Evolutionary conservation across 495 filamentous ascomycete species (phyloP), one percentile per base, ranked within the genome.

Genomic region (Podospora pseudoanserina): DNA sequence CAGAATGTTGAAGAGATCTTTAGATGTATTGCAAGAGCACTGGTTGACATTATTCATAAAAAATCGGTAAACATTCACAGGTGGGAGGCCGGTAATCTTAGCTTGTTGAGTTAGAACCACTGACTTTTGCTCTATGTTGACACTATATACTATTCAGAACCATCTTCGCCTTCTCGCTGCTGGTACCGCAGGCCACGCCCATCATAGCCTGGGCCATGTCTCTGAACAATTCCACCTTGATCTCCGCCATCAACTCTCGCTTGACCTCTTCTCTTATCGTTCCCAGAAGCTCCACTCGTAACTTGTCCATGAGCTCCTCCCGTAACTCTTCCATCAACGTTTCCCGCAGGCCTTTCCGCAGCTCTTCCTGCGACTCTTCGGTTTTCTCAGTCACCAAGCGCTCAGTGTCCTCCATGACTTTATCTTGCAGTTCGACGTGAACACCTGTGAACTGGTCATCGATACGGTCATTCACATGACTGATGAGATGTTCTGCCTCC

Each of bases 181-280:
- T 20, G 49, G 18, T 34, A 49, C 39, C 39, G 11, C 59, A 57
- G 15, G 65, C 65, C 39, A 60, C 65, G 34, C 65, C 63, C 65
- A 67, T 67, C 65, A 67, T 67, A 9, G 60, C 65, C 59, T 67
- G 65, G 6, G 65, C 65, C 65, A 67, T 67, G 27, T 67, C 59
- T 26, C 49, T 67, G 59, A 67, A 67, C 7, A 67, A 9, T 7
- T 67, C 65, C 27, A 1, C 13, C 5, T 67, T 67, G 6, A 67
- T 34, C 34, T 63, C 65, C 49, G 65, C 65, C 58, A 15, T 55
- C 34, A 67, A 26, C 9, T 67, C 65, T 60, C 20, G 28, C 49
- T 55, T 39, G 0, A 67, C 13, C 59, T 63, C 65, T 15, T 28
- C 19, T n/a, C 18, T 23, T 16, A 67, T n/a, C 18, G 61, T 56